Base-by-base conservation (phyloP, 2,329 filamentous ascomycete genomes). In the Sarocladium strictum region DNA sequence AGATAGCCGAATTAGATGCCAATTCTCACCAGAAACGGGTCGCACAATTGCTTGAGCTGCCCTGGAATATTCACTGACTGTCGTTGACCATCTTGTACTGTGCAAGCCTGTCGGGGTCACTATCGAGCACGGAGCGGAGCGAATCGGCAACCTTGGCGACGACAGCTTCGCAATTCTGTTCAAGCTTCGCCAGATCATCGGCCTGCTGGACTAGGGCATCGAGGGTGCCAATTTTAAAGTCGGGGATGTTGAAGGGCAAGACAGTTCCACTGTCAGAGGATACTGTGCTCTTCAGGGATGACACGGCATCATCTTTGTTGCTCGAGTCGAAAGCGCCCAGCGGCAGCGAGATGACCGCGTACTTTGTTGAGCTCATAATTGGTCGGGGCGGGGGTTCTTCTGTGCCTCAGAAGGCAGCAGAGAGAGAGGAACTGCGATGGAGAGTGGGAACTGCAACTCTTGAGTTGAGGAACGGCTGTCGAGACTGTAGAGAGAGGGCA, bases 211-310 rank as follows among this genome's bases (percentile, higher is more conserved):
- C 91, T 56, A 99, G 79, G 37, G 89, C 90, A 74, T 99, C 94
- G 35, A 99, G 80, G 0, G 94, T 97, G 56, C 94, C 94, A 69
- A 99, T 96, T 77, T 97, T 99, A 81, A 99, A 97, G 60, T 91
- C 87, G 19, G 94, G 94, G 59, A 97, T 87, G 55, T 82, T 76
- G 67, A 97, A 97, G 2, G 85, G 84, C 53, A 84, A 76, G 45
- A 90, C 86, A 53, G 81, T 83, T 67, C 88, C 90, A 69, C 89
- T 85, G 63, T 96, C 89, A 55, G 82, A 74, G 51, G 83, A 78
- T 54, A 96, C 79, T 40, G 86, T 90, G 55, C 85, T 75, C 62
- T 85, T 83, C 58, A 99, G 74, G 45, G 90, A 82, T 49, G 84
- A 81, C 61, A 97, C 77, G 60, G 93, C 90, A 70, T 95, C 90